Evolutionary conservation across 768 basidiomycete genomes (phyloP).

Genomic region (Podaxis pistillaris): DNA sequence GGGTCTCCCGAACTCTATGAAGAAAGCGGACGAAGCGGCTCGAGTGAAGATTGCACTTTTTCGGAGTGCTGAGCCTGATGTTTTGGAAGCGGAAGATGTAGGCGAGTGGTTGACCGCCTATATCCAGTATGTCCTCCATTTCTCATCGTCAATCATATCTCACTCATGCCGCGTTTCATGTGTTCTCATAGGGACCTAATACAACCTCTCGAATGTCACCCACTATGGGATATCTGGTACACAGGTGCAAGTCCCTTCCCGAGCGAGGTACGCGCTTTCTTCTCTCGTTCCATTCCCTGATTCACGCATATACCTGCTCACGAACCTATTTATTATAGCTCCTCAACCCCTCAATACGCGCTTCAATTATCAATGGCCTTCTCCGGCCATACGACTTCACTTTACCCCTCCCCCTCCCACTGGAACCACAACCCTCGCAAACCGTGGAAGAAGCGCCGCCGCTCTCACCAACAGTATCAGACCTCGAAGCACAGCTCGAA

Average conservation of each 20-base stretch:
- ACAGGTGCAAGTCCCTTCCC: constrained; percentile 65
- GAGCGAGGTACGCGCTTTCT: constrained; percentile 48
- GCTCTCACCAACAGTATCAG: constrained; percentile 13
- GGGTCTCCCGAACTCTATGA: not conserved
- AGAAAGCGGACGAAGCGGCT: not conserved
- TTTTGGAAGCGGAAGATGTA: not conserved
- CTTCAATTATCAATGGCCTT: constrained; percentile 59
- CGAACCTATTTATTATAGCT: constrained; percentile 42
- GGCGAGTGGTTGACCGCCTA: not conserved
- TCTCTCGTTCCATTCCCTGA: not conserved
- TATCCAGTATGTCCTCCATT: constrained; percentile 26
- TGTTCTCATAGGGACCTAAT: constrained; percentile 4
- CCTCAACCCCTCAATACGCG: constrained; percentile 67
- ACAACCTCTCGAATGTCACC: constrained; percentile 48
- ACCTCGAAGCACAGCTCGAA: not conserved
- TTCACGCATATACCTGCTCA: not conserved
- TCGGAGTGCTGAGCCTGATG: not conserved
- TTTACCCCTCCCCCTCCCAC: not conserved
- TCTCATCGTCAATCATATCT: constrained; percentile 32
- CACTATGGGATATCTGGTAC: constrained; percentile 74
- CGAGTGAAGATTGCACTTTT: not conserved
- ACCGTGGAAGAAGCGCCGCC: not conserved
- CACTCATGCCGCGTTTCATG: not conserved
- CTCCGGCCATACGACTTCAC: constrained; percentile 55
- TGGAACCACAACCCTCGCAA: not conserved